phyloP scores from a whole-genome alignment of 2,329 filamentous ascomycete species.

The Fusarium nematophilum region DNA sequence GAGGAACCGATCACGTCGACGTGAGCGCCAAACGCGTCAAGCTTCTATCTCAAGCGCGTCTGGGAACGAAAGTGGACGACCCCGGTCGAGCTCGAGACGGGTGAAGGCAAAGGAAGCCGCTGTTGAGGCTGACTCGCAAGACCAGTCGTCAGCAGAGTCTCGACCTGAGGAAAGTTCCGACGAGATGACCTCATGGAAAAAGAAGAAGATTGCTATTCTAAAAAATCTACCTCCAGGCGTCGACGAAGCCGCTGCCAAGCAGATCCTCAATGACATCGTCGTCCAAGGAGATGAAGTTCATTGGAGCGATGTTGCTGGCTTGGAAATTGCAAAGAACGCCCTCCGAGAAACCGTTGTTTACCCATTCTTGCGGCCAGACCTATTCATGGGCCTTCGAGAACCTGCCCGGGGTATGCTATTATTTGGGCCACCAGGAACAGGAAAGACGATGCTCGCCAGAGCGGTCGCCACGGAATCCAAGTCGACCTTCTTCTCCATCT shows the following conservation, averaged over 20 bases:
- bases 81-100: constrained; percentile 39
- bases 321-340: constrained; percentile 90
- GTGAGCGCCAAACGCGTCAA: constrained; percentile 32
- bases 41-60: constrained; percentile 43
- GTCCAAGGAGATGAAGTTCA: constrained; percentile 94
- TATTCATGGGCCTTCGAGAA: constrained; percentile 95
- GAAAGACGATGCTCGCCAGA: constrained; percentile 97
- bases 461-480: constrained; percentile 92
- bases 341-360: constrained; percentile 97
- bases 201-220: constrained; percentile 72
- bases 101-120: constrained; percentile 48
- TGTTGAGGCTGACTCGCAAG: constrained; percentile 58
- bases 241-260: constrained; percentile 83
- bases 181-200: constrained; percentile 67
- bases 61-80: constrained; percentile 38
- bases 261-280: constrained; percentile 96
- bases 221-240: constrained; percentile 84
- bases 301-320: constrained; percentile 92
- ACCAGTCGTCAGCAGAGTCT: constrained; percentile 58
- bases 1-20: constrained; percentile 34
- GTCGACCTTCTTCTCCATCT: constrained; percentile 97
- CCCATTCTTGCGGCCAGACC: constrained; percentile 91
- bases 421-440: constrained; percentile 96
- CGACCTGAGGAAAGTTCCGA: constrained; percentile 53
- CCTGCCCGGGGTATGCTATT: constrained; percentile 95